Evolutionary conservation across 192 early-diverging fungal species (phyloP), one percentile per base, ranked within the genome.

Genomic region (Globomyces pollinis-pini): DNA sequence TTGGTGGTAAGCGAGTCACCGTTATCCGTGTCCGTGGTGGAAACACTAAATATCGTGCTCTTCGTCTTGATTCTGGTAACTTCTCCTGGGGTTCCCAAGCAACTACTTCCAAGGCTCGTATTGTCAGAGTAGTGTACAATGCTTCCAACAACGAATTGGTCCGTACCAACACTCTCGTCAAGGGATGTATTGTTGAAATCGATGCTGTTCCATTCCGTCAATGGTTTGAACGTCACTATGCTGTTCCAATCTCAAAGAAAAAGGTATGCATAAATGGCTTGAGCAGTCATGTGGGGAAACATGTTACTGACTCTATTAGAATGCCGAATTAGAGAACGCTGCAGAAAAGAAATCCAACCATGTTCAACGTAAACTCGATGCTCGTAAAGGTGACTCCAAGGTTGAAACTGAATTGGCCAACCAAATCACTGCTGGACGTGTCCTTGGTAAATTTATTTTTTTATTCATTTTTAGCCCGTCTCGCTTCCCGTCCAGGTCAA

Each of bases 61-160:
- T 98, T 73, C 91, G 96, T 73, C 85, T 98, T 47, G 96, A 98
- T 65, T 57, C 76, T 62, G 80, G 80, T 65, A 98, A 94, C 79
- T 98, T 93, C 78, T 88, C 91, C 43, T 98, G 96, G 96, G 94
- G 86, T 68, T 93, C 94, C 24, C 91, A 98, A 80, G 72, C 88
- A 53, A 72, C 87, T 78, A 89, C 96, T 66, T 89, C 88, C 81
- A 96, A 94, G 88, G 88, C 91, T 65, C 90, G 96, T 86, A 87
- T 94, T 65, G 79, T 96, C 68, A 74, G 79, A 50, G 96, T 98
- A 66, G 88, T 89, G 60, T 98, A 97, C 89, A 98, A 98, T 80
- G 86, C 96, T 63, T 93, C 96, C 77, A 97, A 97, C 91, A 98
- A 98, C 88, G 96, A 98, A 82, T 84, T 98, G 68, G 96, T 98